Conservation (phyloP, 768 basidiomycete species). For the Lactarius quietus region DNA sequence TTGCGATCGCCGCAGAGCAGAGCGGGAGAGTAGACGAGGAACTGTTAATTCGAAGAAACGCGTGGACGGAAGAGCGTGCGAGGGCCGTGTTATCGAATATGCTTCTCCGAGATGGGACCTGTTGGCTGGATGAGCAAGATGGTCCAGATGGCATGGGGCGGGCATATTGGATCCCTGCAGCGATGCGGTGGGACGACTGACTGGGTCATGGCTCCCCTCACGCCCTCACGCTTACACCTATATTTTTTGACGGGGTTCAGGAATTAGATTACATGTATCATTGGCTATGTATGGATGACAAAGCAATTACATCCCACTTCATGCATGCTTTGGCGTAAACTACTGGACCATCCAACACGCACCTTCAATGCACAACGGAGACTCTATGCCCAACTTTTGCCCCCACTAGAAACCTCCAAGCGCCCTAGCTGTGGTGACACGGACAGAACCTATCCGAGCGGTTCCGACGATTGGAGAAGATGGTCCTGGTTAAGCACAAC, state of each 20-base stretch:
- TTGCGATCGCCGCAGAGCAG: conserved; percentile 65
- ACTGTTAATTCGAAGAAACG: conserved; percentile 52
- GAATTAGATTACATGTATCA: neutral
- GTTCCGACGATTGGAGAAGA: conserved; percentile 53
- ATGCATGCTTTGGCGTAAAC: neutral
- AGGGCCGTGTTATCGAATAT: conserved; percentile 82
- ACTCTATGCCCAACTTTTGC: conserved; percentile 30
- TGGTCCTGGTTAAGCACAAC: conserved; percentile 43
- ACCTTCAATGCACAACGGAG: conserved; percentile 33
- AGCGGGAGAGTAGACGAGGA: conserved; percentile 70
- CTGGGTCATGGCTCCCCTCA: neutral
- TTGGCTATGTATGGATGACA: neutral
- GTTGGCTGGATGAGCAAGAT: conserved; percentile 94
- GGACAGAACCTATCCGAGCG: conserved; percentile 61
- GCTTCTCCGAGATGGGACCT: conserved; percentile 84
- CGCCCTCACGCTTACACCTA: neutral
- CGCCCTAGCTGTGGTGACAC: conserved; percentile 43
- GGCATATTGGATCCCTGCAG: conserved; percentile 86
- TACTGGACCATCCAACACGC: conserved; percentile 24
- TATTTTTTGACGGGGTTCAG: neutral
- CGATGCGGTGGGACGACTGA: conserved; percentile 79
- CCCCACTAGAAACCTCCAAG: conserved; percentile 20
- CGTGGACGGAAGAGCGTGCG: conserved; percentile 80
- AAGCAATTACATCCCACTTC: neutral
- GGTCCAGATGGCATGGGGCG: conserved; percentile 45